Evolutionary conservation across 768 basidiomycete genomes (phyloP), one percentile per base, ranked within the genome.

Genomic region (Dioszegia hungarica): DNA sequence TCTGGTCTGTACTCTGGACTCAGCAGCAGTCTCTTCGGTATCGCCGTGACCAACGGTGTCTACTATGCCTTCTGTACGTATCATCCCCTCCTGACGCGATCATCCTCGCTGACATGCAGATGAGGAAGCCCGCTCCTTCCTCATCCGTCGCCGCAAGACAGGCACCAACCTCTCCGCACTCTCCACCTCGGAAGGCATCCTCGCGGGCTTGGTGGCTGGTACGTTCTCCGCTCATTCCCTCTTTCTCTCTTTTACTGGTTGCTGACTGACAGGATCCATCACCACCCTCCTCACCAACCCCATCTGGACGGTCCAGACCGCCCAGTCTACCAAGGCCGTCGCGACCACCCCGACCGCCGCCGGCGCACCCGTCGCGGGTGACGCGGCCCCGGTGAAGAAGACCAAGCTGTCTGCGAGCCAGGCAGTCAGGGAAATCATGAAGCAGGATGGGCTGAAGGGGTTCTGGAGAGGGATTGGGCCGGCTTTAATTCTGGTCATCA

Each of bases 291-390:
- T 89, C 61, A 88, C 85, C 73, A 97, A 98, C 77, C 94, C 94
- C 2, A 87, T 98, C 59, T 99, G 95, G 95, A 91, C 95, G 45
- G 81, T 98, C 20, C 92, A 98, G 74, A 91, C 90, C 5, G 86
- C 86, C 8, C 91, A 94, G 74, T 86, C 88, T 9, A 75, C 73
- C 31, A 63, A 64, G 15, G 57, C 68, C 1, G 59, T 69, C 54
- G 61, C 60, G 19, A 36, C 40, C 2, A 17, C 53, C 40, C 10
- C 49, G 4, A 54, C 51, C 25, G 31, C 28, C n/a, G 49, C 54
- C 8, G 56, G n/a, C 40, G 29, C 45, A n/a, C n/a, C n/a, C n/a
- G n/a, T n/a, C 17, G 28, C 25, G 11, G 41, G 29, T 10, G 36
- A 17, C 2, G 6, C 17, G 2, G 22, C 12, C 14, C 34, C 56